A percentile compares a stretch with the other conserved stretches of the same genome.
Evolutionary conservation across 495 filamentous ascomycete species (phyloP).

Genomic region (Aspergillus egyptiacus): DNA sequence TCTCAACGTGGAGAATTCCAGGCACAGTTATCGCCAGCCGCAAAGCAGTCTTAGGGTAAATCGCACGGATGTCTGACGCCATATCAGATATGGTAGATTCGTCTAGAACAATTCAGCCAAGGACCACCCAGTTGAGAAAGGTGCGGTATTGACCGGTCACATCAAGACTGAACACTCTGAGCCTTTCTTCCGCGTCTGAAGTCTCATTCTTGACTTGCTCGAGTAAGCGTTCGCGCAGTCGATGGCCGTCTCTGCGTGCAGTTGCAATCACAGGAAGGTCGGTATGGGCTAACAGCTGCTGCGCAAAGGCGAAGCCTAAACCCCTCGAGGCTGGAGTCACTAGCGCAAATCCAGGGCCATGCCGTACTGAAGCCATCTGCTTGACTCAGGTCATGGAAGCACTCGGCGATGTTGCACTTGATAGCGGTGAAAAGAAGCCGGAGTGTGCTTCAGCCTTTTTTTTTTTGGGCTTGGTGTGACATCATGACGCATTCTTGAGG

Average conservation of each 20-base stretch:
- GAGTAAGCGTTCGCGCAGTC: constrained; percentile 49
- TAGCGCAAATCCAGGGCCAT: constrained; percentile 22
- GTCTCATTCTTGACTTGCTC: constrained; percentile 30
- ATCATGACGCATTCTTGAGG: background rate
- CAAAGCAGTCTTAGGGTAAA: constrained; percentile 53
- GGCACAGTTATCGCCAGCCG: constrained; percentile 66
- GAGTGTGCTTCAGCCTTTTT: background rate
- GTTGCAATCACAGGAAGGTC: constrained; percentile 66
- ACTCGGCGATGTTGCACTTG: background rate
- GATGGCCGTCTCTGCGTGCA: constrained; percentile 51
- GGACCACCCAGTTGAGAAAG: background rate
- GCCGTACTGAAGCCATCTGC: constrained; percentile 12
- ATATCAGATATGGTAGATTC: constrained; percentile 37
- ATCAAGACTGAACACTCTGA: constrained; percentile 54
- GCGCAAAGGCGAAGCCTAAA: constrained; percentile 65
- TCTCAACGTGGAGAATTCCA: constrained; percentile 70
- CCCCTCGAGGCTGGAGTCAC: constrained; percentile 65
- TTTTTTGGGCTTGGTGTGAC: background rate
- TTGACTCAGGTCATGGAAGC: background rate
- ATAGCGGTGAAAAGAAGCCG: background rate
- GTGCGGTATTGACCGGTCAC: constrained; percentile 44
- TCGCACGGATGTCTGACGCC: constrained; percentile 27
- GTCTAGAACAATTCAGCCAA: constrained; percentile 21
- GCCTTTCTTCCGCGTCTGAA: constrained; percentile 36
- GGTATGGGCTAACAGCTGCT: constrained; percentile 59